phyloP scores from a whole-genome alignment of 148 eudicot species.

The Chenopodium quinoa region DNA sequence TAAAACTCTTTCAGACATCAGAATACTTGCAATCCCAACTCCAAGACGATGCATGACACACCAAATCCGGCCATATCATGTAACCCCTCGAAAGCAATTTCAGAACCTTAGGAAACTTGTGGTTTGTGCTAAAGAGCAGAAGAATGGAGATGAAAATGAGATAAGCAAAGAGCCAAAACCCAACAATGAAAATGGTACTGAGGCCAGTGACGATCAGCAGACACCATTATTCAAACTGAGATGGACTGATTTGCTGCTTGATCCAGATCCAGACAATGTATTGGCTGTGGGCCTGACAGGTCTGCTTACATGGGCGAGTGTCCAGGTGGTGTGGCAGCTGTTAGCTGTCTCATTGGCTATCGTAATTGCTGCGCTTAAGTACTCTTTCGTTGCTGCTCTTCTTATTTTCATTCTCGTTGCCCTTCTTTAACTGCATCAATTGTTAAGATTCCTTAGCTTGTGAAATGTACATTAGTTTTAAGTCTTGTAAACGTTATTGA shows the following conservation, averaged over 20 bases:
- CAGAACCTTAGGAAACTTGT: conserved; percentile 13
- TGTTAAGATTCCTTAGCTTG: background rate
- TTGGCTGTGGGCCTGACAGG: conserved; percentile 83
- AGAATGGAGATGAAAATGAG: conserved; percentile 17
- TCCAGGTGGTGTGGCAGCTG: conserved; percentile 81
- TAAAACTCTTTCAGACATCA: conserved; percentile 5
- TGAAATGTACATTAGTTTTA: background rate
- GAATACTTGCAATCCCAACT: background rate
- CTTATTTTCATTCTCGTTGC: conserved; percentile 80
- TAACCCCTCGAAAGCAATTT: background rate
- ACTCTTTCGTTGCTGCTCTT: conserved; percentile 74
- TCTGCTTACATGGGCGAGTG: conserved; percentile 81
- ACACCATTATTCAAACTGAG: conserved; percentile 45
- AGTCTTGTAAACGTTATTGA: background rate
- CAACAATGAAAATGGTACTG: conserved; percentile 13
- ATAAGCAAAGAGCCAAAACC: conserved; percentile 16
- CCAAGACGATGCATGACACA: conserved; percentile 13
- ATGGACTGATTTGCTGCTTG: conserved; percentile 66
- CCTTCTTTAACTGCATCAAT: conserved; percentile 45
- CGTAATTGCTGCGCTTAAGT: conserved; percentile 71
- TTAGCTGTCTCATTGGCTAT: conserved; percentile 63
- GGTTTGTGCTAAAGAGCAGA: conserved; percentile 13
- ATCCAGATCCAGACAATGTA: conserved; percentile 78
- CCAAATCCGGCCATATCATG: conserved; percentile 9
- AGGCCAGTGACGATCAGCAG: conserved; percentile 33